Conservation (phyloP, 148 eudicot genomes). For the Selenicereus undatus region DNA sequence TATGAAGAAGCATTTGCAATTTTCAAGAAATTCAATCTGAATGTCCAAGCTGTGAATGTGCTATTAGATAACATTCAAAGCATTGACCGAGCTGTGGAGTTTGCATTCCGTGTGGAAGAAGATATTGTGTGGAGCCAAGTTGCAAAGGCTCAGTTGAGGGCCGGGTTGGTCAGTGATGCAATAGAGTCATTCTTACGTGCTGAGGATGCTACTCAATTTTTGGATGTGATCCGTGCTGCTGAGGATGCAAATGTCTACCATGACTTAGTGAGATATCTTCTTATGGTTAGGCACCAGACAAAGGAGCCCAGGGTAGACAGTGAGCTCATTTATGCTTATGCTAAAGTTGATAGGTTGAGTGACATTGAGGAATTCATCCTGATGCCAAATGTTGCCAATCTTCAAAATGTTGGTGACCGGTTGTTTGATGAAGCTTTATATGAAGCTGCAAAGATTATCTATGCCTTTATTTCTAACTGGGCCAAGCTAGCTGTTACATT, state of each 20-base stretch:
- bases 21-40: slow-evolving; percentile 94
- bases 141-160: slow-evolving; percentile 85
- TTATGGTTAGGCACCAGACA: slow-evolving; percentile 91
- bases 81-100: slow-evolving; percentile 92
- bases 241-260: slow-evolving; percentile 83
- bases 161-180: slow-evolving; percentile 90
- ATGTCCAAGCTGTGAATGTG: slow-evolving; percentile 92
- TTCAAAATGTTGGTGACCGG: slow-evolving; percentile 90
- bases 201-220: slow-evolving; percentile 86
- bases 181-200: slow-evolving; percentile 97
- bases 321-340: slow-evolving; percentile 98
- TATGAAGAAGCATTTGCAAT: slow-evolving; percentile 97
- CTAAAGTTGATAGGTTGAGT: slow-evolving; percentile 88
- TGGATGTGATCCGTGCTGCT: slow-evolving; percentile 85
- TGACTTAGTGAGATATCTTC: slow-evolving; percentile 86
- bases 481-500: slow-evolving; percentile 86
- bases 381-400: slow-evolving; percentile 99
- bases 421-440: slow-evolving; percentile 87
- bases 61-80: slow-evolving; percentile 73
- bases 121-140: slow-evolving; percentile 99
- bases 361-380: slow-evolving; percentile 97
- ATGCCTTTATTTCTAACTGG: slow-evolving; percentile 95
- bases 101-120: slow-evolving; percentile 98
- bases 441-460: slow-evolving; percentile 94
- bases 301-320: slow-evolving; percentile 99